Evolutionary conservation across 2,329 filamentous ascomycete species (phyloP).

Genomic region (Colletotrichum cereale): DNA sequence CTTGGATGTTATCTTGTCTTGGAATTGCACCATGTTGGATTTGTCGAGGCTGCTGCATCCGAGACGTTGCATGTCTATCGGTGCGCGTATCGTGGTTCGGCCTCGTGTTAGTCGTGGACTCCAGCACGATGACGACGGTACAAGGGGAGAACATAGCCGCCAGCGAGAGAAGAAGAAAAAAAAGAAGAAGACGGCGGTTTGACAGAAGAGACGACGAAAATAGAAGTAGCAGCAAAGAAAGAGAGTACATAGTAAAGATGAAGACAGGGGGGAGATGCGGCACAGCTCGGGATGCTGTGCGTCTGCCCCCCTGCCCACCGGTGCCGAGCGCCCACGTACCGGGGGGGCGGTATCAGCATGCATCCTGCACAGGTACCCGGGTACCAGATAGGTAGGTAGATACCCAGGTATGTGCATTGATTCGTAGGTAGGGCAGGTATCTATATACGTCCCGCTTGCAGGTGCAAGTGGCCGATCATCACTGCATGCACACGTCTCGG

Average conservation of each 20-base stretch:
- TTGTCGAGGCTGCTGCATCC: background rate
- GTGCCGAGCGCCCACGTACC: background rate
- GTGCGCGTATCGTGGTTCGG: background rate
- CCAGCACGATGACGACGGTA: background rate
- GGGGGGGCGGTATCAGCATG: background rate
- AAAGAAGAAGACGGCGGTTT: too few relatives aligned
- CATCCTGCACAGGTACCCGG: background rate
- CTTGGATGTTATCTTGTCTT: background rate
- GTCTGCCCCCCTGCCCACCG: background rate
- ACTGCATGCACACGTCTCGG: background rate
- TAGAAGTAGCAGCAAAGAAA: background rate
- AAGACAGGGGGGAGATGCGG: background rate
- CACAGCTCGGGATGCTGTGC: background rate
- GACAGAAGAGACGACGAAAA: background rate
- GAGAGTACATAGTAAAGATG: background rate
- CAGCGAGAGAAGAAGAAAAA: background rate
- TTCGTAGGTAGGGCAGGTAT: too few relatives aligned
- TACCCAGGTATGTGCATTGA: too few relatives aligned
- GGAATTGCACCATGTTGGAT: background rate
- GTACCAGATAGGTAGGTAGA: too few relatives aligned
- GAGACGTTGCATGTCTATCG: background rate
- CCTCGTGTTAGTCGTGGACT: background rate
- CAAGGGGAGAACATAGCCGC: too few relatives aligned
- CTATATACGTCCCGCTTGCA: too few relatives aligned
- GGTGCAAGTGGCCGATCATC: rapidly evolving